Conservation (phyloP, 192 early-diverging fungal genomes). For the Diversispora epigaea region DNA sequence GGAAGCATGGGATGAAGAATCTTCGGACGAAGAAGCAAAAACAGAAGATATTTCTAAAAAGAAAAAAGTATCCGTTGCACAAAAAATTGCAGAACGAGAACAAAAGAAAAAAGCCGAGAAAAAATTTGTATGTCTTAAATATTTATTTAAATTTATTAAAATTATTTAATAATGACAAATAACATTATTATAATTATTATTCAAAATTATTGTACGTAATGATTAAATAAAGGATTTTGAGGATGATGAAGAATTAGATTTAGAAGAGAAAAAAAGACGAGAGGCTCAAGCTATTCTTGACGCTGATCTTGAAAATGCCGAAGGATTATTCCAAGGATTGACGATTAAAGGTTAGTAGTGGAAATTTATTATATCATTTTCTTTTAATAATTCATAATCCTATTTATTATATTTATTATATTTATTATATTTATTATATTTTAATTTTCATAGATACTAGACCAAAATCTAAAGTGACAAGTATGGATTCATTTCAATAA, state of each 20-base stretch:
- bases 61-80: constrained; percentile 53
- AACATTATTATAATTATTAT: neutral
- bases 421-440: neutral
- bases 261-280: constrained; percentile 52
- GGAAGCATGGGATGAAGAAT: constrained; percentile 60
- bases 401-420: neutral
- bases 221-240: constrained; percentile 37
- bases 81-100: constrained; percentile 64
- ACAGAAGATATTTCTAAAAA: constrained; percentile 41
- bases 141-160: neutral
- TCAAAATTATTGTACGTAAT: neutral
- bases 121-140: constrained; percentile 4
- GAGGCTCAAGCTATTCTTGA: constrained; percentile 59
- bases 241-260: constrained; percentile 54
- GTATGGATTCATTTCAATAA: too few relatives aligned
- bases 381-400: neutral
- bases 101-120: constrained; percentile 33
- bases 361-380: too few relatives aligned
- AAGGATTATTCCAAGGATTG: constrained; percentile 65
- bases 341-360: constrained; percentile 49
- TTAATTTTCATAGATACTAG: too few relatives aligned
- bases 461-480: too few relatives aligned
- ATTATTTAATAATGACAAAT: neutral
- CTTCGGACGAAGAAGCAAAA: constrained; percentile 52
- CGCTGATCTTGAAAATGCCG: constrained; percentile 61